Percentiles rank a stretch among this genome's conserved stretches.
These are phyloP conservation scores for Sungouiozyma intestinalis DNA, from an alignment of 805 yeast genomes.

Conservation along the genomic window DNA sequence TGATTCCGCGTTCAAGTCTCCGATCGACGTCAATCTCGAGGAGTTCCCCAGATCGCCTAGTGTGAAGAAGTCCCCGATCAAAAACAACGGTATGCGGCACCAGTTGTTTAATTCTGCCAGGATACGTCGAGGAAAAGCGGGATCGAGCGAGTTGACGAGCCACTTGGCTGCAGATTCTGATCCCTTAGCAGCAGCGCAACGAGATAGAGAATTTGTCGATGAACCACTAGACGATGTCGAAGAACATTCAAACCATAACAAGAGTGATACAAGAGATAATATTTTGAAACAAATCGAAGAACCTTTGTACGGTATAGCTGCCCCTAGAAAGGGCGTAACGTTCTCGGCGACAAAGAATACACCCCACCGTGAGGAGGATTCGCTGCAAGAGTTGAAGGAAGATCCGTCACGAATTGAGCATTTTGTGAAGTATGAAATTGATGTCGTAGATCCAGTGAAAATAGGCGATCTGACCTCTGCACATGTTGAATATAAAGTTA, in stretches of 20 bases:
- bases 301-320: slow-evolving; percentile 17
- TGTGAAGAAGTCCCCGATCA: slow-evolving; percentile 2
- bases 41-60: slow-evolving; percentile 8
- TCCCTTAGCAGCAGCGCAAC: slow-evolving; percentile 27
- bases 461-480: slow-evolving; percentile 86
- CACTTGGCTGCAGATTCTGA: slow-evolving; percentile 8
- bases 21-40: not conserved
- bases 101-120: slow-evolving; percentile 41
- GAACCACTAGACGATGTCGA: slow-evolving; percentile 26
- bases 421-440: slow-evolving; percentile 38
- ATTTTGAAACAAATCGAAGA: slow-evolving; percentile 16
- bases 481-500: slow-evolving; percentile 78
- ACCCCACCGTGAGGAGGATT: not conserved
- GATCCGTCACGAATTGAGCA: no score
- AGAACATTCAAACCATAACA: slow-evolving; percentile 17
- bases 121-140: slow-evolving; percentile 29
- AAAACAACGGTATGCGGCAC: slow-evolving; percentile 26
- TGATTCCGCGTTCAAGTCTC: slow-evolving; percentile 8
- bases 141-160: slow-evolving; percentile 10
- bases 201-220: slow-evolving; percentile 23
- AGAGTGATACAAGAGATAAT: slow-evolving; percentile 4
- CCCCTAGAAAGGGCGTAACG: slow-evolving; percentile 8
- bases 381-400: not conserved
- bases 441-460: slow-evolving; percentile 83
- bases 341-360: not conserved